Conservation (phyloP, 1,139 yeast species). For the Pichia sp. region DNA sequence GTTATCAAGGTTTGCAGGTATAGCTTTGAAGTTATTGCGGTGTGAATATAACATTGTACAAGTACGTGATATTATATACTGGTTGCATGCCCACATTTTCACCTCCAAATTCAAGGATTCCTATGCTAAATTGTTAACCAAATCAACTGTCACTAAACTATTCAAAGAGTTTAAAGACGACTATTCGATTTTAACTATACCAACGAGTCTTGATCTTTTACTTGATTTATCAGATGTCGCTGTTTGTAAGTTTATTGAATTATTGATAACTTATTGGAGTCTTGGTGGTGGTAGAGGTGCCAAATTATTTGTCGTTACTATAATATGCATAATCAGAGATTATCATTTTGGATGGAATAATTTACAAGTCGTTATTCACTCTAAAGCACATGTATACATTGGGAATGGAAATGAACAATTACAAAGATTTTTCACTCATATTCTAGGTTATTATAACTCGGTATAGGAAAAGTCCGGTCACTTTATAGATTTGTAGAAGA, state of each 20-base stretch:
- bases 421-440: slow-evolving; percentile 30
- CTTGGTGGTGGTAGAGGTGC: slow-evolving; percentile 27
- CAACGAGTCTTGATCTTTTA: slow-evolving; percentile 20
- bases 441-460: slow-evolving; percentile 25
- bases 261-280: slow-evolving; percentile 21
- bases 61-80: slow-evolving; percentile 20
- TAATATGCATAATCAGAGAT: slow-evolving; percentile 34
- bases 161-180: slow-evolving; percentile 28
- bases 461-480: too few relatives aligned
- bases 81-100: slow-evolving; percentile 26
- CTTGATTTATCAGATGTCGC: slow-evolving; percentile 18
- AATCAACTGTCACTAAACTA: slow-evolving; percentile 17
- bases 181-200: slow-evolving; percentile 24
- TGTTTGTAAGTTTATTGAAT: slow-evolving; percentile 20
- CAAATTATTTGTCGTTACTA: slow-evolving; percentile 32
- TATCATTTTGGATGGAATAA: slow-evolving; percentile 46
- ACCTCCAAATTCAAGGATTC: slow-evolving; percentile 24
- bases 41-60: slow-evolving; percentile 6
- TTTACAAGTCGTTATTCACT: slow-evolving; percentile 25
- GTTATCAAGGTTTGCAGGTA: slow-evolving; percentile 3
- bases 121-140: slow-evolving; percentile 24
- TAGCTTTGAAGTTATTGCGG: slow-evolving; percentile 5
- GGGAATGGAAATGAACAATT: slow-evolving; percentile 20
- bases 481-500: background rate
- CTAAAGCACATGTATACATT: slow-evolving; percentile 16